Evolutionary conservation across 495 filamentous ascomycete genomes (phyloP), one percentile per base, ranked within the genome.

Genomic region (Evansstolkia leycettana): DNA sequence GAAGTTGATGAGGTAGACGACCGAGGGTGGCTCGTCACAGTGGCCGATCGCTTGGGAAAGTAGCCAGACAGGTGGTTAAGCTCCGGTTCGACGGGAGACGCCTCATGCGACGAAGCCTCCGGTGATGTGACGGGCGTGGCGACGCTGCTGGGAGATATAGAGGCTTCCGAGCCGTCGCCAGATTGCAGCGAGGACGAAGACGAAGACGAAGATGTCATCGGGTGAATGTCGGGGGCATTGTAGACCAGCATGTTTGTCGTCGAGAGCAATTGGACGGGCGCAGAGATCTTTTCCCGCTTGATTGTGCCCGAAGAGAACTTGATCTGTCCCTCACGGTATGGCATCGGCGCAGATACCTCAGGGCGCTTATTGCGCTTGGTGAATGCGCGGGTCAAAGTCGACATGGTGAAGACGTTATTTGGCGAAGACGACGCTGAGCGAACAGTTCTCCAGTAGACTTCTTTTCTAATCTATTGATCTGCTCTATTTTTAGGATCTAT

Each of bases 161-260:
- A 68, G 34, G 60, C 55, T 37, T 84, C 80, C 3, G 73, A 80
- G 32, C 82, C 78, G 42, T 76, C 70, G 24, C 59, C 62, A 16
- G 75, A 77, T 20, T 54, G 57, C 34, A 70, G 15, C 3, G 32
- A 52, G 5, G 67, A 73, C 16, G 70, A 65, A 7, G 70, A 63
- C 0, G 80, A 77, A 1, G 73, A 68, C 0, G 70, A 60, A 17
- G 65, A 57, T 40, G 65, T 52, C 30, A 42, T 65, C 36, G 67
- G 72, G 45, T 63, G 70, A 43, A 85, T 70, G 52, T 86, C 79
- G 17, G 90, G 92, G 8, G 90, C 87, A 48, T 88, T 87, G 69
- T 90, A 94, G 12, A 84, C 82, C 12, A 94, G 78, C 77, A 88
- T 84, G 55, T 96, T 98, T 39, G 92, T 96, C 3, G 92, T 94